Percentiles rank a stretch among this genome's conserved stretches.
phyloP scores from a whole-genome alignment of 768 basidiomycete species.

The Suillus cothurnatus region DNA sequence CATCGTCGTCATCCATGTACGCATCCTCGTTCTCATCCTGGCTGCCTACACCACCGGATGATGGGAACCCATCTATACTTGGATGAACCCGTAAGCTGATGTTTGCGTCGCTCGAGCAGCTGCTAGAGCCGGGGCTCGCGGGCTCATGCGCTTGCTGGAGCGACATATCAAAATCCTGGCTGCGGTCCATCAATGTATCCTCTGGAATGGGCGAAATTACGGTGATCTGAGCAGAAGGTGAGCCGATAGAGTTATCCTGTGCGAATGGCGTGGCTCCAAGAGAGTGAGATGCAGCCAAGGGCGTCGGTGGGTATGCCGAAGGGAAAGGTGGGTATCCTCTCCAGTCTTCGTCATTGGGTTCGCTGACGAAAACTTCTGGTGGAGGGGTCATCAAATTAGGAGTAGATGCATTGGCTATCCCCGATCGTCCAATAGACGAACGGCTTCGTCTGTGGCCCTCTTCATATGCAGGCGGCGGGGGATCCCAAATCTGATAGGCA shows the following conservation, averaged over 20 bases:
- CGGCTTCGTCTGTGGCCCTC: conserved; percentile 33
- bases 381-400: conserved; percentile 8
- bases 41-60: conserved; percentile 27
- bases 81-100: conserved; percentile 43
- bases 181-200: conserved; percentile 26
- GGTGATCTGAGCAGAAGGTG: conserved; percentile 20
- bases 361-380: conserved; percentile 13
- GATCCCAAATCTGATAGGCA: conserved; percentile 59
- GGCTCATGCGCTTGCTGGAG: conserved; percentile 68
- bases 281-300: conserved; percentile 43
- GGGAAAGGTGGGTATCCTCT: conserved; percentile 73
- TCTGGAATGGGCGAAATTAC: conserved; percentile 36
- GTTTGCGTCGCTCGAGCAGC: conserved; percentile 61
- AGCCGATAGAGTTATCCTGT: conserved; percentile 8
- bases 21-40: conserved; percentile 27
- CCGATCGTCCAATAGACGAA: conserved; percentile 19
- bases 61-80: conserved; percentile 10
- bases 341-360: conserved; percentile 63
- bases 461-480: conserved; percentile 52
- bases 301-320: conserved; percentile 76
- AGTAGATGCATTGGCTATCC: conserved; percentile 10
- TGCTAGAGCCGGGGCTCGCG: conserved; percentile 57
- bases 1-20: conserved; percentile 45
- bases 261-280: conserved; percentile 21
- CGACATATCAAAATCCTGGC: conserved; percentile 70